A percentile compares a stretch with the other conserved stretches of the same genome.
phyloP scores from a whole-genome alignment of 1,284 basidiomycete species.

The Ustilago curta region DNA sequence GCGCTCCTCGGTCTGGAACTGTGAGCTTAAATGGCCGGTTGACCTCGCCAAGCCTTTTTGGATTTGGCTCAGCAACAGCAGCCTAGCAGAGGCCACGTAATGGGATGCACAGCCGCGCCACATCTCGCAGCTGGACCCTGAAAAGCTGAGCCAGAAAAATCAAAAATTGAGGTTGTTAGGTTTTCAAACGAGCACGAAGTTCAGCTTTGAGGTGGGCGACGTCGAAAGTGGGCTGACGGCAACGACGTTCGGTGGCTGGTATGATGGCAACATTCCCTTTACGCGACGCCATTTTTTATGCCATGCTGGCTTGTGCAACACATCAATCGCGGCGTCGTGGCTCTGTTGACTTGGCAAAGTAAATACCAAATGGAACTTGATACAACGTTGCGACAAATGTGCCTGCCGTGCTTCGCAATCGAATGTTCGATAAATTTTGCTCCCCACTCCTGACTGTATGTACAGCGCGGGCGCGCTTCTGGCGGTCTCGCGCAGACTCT shows the following conservation, averaged over 20 bases:
- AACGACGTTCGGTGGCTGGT: neutral
- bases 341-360: too few species aligned
- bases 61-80: neutral
- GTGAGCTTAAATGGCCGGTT: slow-evolving; percentile 34
- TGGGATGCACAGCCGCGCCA: neutral
- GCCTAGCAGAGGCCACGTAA: slow-evolving; percentile 10
- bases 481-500: too few species aligned
- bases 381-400: too few species aligned
- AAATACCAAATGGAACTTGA: too few species aligned
- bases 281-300: neutral
- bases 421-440: too few species aligned
- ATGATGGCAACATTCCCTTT: slow-evolving; percentile 3
- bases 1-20: slow-evolving; percentile 15
- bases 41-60: slow-evolving; percentile 26
- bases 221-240: too few species aligned
- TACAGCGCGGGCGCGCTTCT: too few species aligned
- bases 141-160: slow-evolving; percentile 1
- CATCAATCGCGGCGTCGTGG: too few species aligned
- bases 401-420: too few species aligned
- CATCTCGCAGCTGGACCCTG: slow-evolving; percentile 5
- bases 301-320: neutral
- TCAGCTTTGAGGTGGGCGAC: neutral
- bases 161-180: neutral
- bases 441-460: too few species aligned
- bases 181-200: neutral